Conservation (phyloP, 441 rosid genomes). For the Erodium chrysanthum region DNA sequence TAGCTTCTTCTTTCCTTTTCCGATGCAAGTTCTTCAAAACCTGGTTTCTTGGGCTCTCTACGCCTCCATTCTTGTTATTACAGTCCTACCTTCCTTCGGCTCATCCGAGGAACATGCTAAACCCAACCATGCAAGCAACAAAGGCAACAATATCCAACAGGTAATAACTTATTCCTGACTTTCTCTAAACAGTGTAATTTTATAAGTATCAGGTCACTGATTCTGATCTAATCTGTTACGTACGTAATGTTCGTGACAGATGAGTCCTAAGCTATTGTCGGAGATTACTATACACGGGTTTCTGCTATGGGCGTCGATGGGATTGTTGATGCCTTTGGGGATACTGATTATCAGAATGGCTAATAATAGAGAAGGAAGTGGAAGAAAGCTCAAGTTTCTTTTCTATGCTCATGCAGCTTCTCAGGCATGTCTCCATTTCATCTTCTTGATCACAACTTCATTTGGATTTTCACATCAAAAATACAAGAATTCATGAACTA, state of each 20-base stretch:
- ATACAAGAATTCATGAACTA: background rate
- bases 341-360: constrained; percentile 59
- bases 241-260: constrained; percentile 17
- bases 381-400: constrained; percentile 34
- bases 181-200: no score
- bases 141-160: no score
- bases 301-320: constrained; percentile 72
- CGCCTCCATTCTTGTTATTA: constrained; percentile 11
- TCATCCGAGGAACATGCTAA: constrained; percentile 20
- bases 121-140: constrained; percentile 5
- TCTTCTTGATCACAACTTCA: background rate
- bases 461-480: background rate
- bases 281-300: constrained; percentile 63
- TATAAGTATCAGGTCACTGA: no score
- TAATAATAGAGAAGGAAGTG: constrained; percentile 27
- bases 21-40: constrained; percentile 26
- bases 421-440: constrained; percentile 40
- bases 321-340: constrained; percentile 63
- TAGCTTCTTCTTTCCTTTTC: no score
- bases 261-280: constrained; percentile 33
- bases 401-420: constrained; percentile 48
- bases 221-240: no score
- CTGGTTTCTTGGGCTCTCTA: constrained; percentile 17
- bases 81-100: constrained; percentile 21
- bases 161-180: no score